Percentiles rank a stretch among this genome's conserved stretches.
Conservation (phyloP, 805 yeast genomes). For the Wickerhamomyces tratensis region DNA sequence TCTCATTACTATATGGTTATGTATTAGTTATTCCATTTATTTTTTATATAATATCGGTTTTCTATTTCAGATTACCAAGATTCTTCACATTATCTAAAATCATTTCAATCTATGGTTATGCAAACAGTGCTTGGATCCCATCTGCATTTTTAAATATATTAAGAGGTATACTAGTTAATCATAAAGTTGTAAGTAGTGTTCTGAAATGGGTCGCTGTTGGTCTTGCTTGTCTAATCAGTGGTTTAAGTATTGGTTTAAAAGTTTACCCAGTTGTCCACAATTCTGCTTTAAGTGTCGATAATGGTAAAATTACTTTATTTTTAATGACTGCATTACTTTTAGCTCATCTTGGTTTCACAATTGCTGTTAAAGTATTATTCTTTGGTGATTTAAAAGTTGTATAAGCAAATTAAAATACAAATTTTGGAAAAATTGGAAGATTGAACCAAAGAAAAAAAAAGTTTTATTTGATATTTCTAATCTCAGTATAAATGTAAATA, state of each 20-base stretch:
- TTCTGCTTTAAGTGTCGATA: slow-evolving; percentile 23
- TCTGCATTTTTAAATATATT: slow-evolving; percentile 54
- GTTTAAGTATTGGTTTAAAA: slow-evolving; percentile 41
- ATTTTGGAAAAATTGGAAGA: too few species aligned
- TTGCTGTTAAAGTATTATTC: slow-evolving; percentile 58
- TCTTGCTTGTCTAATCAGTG: slow-evolving; percentile 53
- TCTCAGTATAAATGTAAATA: too few species aligned
- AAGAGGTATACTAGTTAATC: slow-evolving; percentile 42
- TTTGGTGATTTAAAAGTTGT: slow-evolving; percentile 34
- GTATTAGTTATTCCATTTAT: slow-evolving; percentile 53
- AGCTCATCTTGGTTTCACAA: slow-evolving; percentile 47
- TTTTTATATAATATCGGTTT: slow-evolving; percentile 42
- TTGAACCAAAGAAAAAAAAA: too few species aligned
- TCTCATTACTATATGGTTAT: slow-evolving; percentile 69
- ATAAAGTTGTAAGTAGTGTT: slow-evolving; percentile 31
- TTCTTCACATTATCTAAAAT: slow-evolving; percentile 45
- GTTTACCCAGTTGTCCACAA: slow-evolving; percentile 29
- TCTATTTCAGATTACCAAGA: slow-evolving; percentile 40
- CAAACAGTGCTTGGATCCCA: slow-evolving; percentile 81
- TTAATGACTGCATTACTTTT: slow-evolving; percentile 32
- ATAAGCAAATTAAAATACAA: too few species aligned
- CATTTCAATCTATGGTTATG: slow-evolving; percentile 75
- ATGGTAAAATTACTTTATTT: slow-evolving; percentile 25
- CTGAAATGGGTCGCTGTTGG: slow-evolving; percentile 58
- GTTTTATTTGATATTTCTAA: too few species aligned